Base-by-base conservation (phyloP, 805 yeast species). In the Soucietia sequanensis region DNA sequence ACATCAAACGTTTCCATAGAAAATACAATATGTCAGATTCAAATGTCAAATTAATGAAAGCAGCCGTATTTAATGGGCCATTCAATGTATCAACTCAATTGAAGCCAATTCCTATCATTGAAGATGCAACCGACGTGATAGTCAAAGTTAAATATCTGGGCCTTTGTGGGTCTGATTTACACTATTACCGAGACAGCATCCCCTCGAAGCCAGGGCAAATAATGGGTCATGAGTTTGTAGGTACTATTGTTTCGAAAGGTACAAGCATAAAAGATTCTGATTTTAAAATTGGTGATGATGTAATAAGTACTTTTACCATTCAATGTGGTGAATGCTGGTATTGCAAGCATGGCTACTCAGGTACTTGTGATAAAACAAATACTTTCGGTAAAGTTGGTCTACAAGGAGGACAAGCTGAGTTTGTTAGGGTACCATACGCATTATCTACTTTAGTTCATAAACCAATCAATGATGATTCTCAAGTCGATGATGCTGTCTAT, bases 321-420 rank as follows among this genome's bases (percentile, higher is more conserved):
- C 82, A 77, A 41, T 78, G 84, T 52, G 81, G 81, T 1, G 54
- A 59, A 19, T 78, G 84, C 48, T 78, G 76, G 72, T 77, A 72
- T 43, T 78, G 84, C 48, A 47, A 62, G 34, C 69, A 71, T 35
- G 81, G 81, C 1, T 60, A 68, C 35, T 65, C 80, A 8, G 77
- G 80, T 2, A 72, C 74, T 31, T 79, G 85, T 52, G 70, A 65
- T 18, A 58, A 62, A 16, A 70, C 80, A 30, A 72, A 66, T 47
- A 78, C 80, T 10, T 78, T 78, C 54, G 84, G 84, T 3, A 75
- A 79, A 30, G 54, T 68, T 21, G 76, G 74, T 0, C 56, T 78
- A 13, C 74, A 76, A 39, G 84, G 84, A 1, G 82, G 77, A 1
- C 84, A 79, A 46, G 82, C 83, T 1, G 81, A 79, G 49, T 78